phyloP scores from a whole-genome alignment of 1,284 basidiomycete species.

The Apiotrichum akiyoshidainum region DNA sequence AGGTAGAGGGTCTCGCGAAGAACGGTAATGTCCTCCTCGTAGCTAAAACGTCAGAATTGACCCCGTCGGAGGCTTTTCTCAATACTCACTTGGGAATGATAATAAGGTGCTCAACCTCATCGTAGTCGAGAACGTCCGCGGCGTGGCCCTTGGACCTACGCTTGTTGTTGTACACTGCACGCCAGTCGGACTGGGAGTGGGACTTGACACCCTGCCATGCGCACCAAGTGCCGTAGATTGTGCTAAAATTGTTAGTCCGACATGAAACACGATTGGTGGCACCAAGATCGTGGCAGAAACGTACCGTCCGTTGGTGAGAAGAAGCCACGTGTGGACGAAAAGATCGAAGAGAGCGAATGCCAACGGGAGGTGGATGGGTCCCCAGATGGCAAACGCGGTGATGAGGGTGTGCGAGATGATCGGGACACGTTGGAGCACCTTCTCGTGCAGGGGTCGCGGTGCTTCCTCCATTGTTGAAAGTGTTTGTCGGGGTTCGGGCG shows the following conservation, averaged over 20 bases:
- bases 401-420: conserved; percentile 32
- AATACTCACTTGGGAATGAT: conserved; percentile 31
- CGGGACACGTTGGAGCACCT: conserved; percentile 33
- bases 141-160: neutral
- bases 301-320: conserved; percentile 31
- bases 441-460: conserved; percentile 2
- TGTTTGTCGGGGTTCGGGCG: neutral
- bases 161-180: conserved; percentile 7
- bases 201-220: conserved; percentile 29
- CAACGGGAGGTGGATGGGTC: conserved; percentile 28
- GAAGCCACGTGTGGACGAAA: conserved; percentile 29
- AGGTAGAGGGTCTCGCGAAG: conserved; percentile 41
- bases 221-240: conserved; percentile 27
- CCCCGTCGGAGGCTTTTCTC: neutral
- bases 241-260: conserved; percentile 11
- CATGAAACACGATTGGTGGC: neutral
- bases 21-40: conserved; percentile 38
- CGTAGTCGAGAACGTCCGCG: conserved; percentile 21
- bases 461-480: conserved; percentile 3
- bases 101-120: conserved; percentile 38
- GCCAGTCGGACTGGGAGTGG: conserved; percentile 34
- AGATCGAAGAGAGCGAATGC: conserved; percentile 26
- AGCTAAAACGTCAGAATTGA: conserved; percentile 10
- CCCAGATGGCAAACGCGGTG: conserved; percentile 27
- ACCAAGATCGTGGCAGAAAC: neutral